Base-by-base conservation (phyloP, 2,329 filamentous ascomycete genomes). In the Calonectria pteridis region DNA sequence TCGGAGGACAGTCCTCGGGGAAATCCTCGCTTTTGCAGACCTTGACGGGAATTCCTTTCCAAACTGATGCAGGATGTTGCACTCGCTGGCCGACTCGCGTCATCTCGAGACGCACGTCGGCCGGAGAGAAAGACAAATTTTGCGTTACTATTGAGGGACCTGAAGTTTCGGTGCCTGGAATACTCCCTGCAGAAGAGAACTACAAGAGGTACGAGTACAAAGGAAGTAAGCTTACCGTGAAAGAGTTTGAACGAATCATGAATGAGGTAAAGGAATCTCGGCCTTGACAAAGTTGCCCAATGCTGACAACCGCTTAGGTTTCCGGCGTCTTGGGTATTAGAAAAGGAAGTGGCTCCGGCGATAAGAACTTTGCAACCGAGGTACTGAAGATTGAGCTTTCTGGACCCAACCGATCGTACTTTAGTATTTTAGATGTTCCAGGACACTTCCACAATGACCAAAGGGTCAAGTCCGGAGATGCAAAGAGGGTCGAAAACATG, bases 1-100 rank as follows among this genome's bases (percentile, higher is more conserved):
- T 85, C 0, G 84, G 84, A 1, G 79, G 81, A 0, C 84, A 85
- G 71, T 85, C 83, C 0, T 78, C 82, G 3, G 84, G 84, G 3
- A 85, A 85, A 29, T 85, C 84, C 0, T 85, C 84, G 7, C 76
- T 86, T 2, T 75, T 86, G 3, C 82, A 82, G 59, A 84, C 81
- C 26, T 71, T 85, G 65, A 85, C 83, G 1, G 83, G 82, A 3
- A 84, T 86, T 20, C 84, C 84, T 0, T 86, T 86, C 40, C 82
- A 82, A 0, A 80, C 83, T 0, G 81, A 80, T 14, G 76, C 71
- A 7, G 77, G 77, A 0, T 79, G 81, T 23, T 86, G 84, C 64
- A 85, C 84, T 53, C 81, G 84, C 20, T 86, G 84, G 50, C 83
- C 84, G 0, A 85, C 83, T 0, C 81, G 83, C 1, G 85, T 85